Evolutionary conservation across 805 yeast species (phyloP).

Genomic region (Saturnispora sanitii): DNA sequence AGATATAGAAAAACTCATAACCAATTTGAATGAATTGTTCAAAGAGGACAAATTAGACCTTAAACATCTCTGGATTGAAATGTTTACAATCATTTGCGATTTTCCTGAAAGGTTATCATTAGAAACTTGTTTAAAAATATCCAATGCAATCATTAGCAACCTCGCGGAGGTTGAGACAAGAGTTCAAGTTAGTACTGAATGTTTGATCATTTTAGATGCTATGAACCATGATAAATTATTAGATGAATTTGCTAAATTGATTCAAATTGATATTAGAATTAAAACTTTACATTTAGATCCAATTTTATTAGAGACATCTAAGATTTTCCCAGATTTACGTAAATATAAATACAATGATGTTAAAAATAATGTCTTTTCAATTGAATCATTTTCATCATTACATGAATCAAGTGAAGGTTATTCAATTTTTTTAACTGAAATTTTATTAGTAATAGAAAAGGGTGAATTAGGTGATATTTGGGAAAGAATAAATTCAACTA

Average conservation of each 20-base stretch:
- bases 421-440: conserved; percentile 46
- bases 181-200: conserved; percentile 17
- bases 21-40: background rate
- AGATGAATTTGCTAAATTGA: conserved; percentile 18
- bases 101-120: conserved; percentile 17
- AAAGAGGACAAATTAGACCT: background rate
- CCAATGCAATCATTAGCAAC: conserved; percentile 16
- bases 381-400: conserved; percentile 43
- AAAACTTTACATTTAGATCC: conserved; percentile 24
- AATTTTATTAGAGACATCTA: conserved; percentile 18
- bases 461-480: conserved; percentile 27
- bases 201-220: conserved; percentile 21
- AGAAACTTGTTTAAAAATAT: conserved; percentile 13
- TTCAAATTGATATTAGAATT: conserved; percentile 20
- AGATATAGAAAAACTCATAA: background rate
- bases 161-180: conserved; percentile 17
- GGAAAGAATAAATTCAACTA: conserved; percentile 43
- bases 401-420: conserved; percentile 76
- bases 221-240: conserved; percentile 17
- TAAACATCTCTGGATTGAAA: conserved; percentile 16
- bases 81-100: conserved; percentile 17
- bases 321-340: conserved; percentile 24
- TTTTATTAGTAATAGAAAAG: conserved; percentile 30
- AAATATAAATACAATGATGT: conserved; percentile 24
- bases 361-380: conserved; percentile 22